Evolutionary conservation across 371 early-diverging fungal genomes (phyloP), one percentile per base, ranked within the genome.

Genomic region (Mortierella sp.): DNA sequence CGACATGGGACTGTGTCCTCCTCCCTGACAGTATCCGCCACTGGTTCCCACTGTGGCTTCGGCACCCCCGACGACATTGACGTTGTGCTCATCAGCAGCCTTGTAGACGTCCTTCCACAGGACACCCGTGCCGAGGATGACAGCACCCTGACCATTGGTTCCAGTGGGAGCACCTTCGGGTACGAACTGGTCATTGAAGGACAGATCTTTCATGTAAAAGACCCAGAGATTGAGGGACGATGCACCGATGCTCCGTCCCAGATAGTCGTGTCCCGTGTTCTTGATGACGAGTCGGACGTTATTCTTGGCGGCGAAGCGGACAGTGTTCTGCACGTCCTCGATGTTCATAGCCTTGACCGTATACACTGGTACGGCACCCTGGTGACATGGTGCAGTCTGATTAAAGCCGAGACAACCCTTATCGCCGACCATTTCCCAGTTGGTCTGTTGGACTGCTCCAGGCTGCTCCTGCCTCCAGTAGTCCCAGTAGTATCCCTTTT

Each of bases 181-280:
- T 4, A 64, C 56, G 50, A 56, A 64, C 4, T 14, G 50, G 43
- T 44, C 55, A 14, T 47, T 31, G 31, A 72, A 72, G n/a, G 60
- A 56, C 21, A 81, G 79, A 3, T 61, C 50, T 34, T 75, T 72
- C 55, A 83, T 60, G 42, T 72, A 43, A 46, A 78, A 71, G 9
- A 78, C 79, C 83, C 83, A 83, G 23, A 86, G 60, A 8, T 55
- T 72, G 51, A 86, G 63, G 1, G 84, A 73, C 9, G 68, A 64
- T 0, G 82, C 63, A 9, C 76, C 82, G 0, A 68, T 80, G 51
- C 78, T 79, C 12, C 82, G 79, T 2, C 84, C 84, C 4, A 66
- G 48, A 26, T 50, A 79, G 42, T 82, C 82, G 39, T 86, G 84
- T 7, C 86, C 86, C 3, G 86, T 79, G 65, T 82, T 83, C 56